Conservation (phyloP, 805 yeast genomes). For the Kurtzmaniella fragi region DNA sequence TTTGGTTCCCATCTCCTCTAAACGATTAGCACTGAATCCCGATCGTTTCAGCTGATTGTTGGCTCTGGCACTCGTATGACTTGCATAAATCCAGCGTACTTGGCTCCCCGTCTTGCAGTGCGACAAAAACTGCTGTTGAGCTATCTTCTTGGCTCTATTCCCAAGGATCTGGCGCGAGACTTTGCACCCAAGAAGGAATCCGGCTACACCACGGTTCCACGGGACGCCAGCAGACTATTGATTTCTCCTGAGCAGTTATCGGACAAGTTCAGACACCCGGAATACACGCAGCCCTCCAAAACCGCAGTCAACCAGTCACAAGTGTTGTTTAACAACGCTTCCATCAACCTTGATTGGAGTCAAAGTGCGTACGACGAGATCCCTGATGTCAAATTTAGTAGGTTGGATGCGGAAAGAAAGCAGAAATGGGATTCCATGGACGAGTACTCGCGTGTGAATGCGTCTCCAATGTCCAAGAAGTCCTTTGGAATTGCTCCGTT, state of each 20-base stretch:
- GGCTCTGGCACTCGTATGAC: too few species aligned
- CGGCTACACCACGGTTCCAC: neutral
- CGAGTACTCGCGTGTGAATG: constrained; percentile 19
- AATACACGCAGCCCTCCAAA: constrained; percentile 9
- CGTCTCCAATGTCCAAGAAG: constrained; percentile 14
- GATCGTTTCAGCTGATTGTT: too few species aligned
- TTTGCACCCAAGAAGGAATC: too few species aligned
- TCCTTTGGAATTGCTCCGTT: constrained; percentile 31
- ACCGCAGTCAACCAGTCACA: constrained; percentile 18
- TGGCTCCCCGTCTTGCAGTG: too few species aligned
- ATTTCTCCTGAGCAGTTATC: constrained; percentile 21
- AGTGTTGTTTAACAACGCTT: constrained; percentile 39
- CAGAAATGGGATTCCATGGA: constrained; percentile 15
- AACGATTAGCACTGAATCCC: too few species aligned
- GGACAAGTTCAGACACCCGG: constrained; percentile 13
- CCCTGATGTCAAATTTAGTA: constrained; percentile 48
- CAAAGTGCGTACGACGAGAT: constrained; percentile 46
- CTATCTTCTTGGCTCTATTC: too few species aligned
- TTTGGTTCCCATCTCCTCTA: too few species aligned
- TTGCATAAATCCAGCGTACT: too few species aligned
- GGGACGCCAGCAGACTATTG: constrained; percentile 6
- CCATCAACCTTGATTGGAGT: constrained; percentile 56
- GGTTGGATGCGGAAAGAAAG: constrained; percentile 10
- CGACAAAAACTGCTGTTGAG: too few species aligned
- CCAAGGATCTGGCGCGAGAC: too few species aligned